A percentile compares a stretch with the other conserved stretches of the same genome.
Conservation (phyloP, 2,329 filamentous ascomycete species). For the Trichophyton mentagrophytes region DNA sequence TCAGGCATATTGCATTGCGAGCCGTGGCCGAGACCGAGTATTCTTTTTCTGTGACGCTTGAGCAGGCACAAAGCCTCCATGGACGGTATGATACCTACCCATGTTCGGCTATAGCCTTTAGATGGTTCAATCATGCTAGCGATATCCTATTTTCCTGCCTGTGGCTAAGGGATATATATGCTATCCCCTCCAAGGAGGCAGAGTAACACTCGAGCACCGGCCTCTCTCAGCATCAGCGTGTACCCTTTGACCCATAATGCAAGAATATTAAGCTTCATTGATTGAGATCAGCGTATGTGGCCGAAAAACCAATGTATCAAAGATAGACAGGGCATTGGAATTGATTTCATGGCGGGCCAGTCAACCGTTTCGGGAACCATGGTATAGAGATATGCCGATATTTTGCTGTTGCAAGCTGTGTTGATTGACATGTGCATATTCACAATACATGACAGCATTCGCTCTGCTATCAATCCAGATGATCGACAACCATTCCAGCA, state of each 20-base stretch:
- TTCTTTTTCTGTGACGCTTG: not conserved
- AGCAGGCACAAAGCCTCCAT: not conserved
- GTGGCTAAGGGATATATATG: conserved; percentile 47
- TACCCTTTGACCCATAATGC: conserved; percentile 40
- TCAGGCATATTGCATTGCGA: not conserved
- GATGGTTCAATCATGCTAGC: conserved; percentile 18
- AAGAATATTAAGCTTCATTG: conserved; percentile 46
- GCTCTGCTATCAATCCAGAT: conserved; percentile 46
- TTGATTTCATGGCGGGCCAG: too few relatives aligned
- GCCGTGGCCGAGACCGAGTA: too few relatives aligned
- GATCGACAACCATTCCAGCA: conserved; percentile 43
- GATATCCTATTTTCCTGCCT: conserved; percentile 43
- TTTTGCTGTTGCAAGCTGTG: conserved; percentile 25
- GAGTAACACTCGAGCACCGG: conserved; percentile 38
- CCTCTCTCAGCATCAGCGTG: conserved; percentile 35
- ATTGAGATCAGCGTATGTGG: conserved; percentile 41
- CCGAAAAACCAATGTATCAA: conserved; percentile 22
- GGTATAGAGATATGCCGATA: not conserved
- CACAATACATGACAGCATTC: conserved; percentile 38
- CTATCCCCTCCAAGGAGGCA: conserved; percentile 42
- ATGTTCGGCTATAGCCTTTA: not conserved
- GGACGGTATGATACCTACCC: not conserved
- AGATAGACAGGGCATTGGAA: not conserved
- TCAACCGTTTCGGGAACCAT: not conserved
- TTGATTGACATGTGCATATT: conserved; percentile 41